Percentiles rank a stretch among this genome's conserved stretches.
Evolutionary conservation across 345 rosid genomes (phyloP).

Genomic region (Diplotaxis tenuifolia): DNA sequence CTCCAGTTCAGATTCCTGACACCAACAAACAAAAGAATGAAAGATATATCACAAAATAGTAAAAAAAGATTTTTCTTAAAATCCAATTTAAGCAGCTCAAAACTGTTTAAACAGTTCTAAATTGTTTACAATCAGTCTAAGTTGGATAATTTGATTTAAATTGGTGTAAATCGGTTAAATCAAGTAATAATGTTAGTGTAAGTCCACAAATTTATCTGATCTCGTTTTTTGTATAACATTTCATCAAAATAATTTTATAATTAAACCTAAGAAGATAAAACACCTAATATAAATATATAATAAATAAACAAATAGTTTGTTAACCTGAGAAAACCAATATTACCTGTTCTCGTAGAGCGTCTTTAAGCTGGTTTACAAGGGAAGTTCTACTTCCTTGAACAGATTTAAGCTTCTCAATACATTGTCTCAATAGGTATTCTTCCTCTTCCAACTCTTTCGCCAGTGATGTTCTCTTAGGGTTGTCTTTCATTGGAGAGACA

Average conservation of each 20-base stretch:
- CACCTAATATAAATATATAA: not conserved
- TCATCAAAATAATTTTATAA: not conserved
- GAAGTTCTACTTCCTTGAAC: slow-evolving; percentile 67
- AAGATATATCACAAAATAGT: not conserved
- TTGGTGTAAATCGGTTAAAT: not conserved
- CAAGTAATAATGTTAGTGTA: not conserved
- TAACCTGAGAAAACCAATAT: not conserved
- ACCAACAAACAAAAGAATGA: slow-evolving; percentile 14
- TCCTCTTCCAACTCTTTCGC: slow-evolving; percentile 72
- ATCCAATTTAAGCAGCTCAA: not conserved
- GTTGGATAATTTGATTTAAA: not conserved
- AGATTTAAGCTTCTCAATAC: slow-evolving; percentile 77
- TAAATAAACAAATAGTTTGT: not conserved
- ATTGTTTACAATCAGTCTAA: not conserved
- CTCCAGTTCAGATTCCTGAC: slow-evolving; percentile 84
- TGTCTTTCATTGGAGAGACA: slow-evolving; percentile 48
- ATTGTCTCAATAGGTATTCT: slow-evolving; percentile 67
- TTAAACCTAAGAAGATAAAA: not conserved
- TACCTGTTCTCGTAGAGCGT: slow-evolving; percentile 82
- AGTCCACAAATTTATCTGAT: not conserved
- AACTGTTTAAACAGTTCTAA: too few relatives aligned
- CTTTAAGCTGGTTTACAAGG: slow-evolving; percentile 80
- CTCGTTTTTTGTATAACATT: too few relatives aligned
- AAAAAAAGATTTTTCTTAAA: too few relatives aligned
- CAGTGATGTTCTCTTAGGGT: slow-evolving; percentile 57